Conservation (phyloP, 2,329 filamentous ascomycete species). For the Botrytis paeoniae region DNA sequence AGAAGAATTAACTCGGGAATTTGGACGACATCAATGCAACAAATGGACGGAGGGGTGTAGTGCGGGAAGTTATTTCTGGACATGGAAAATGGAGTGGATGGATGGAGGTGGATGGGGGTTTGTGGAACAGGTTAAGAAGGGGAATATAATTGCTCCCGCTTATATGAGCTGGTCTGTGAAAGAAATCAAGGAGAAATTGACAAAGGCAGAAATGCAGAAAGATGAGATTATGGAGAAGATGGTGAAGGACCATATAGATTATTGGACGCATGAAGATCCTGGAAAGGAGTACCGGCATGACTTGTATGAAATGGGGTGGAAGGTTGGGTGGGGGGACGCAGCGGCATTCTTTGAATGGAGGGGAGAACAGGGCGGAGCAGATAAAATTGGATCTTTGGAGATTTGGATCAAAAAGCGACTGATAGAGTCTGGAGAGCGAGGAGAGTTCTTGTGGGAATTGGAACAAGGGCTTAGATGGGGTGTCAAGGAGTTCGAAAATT, state of each 20-base stretch:
- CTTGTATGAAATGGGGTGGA: constrained; percentile 54
- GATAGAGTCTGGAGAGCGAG: constrained; percentile 48
- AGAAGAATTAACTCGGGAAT: constrained; percentile 43
- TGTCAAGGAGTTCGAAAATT: constrained; percentile 37
- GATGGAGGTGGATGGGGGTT: constrained; percentile 61
- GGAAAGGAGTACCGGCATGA: constrained; percentile 50
- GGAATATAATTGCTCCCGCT: constrained; percentile 43
- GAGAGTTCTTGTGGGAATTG: constrained; percentile 43
- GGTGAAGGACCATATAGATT: constrained; percentile 45
- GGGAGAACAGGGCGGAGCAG: constrained; percentile 41
- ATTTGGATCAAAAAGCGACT: constrained; percentile 57
- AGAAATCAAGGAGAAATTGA: constrained; percentile 41
- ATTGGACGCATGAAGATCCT: constrained; percentile 48
- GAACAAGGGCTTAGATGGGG: constrained; percentile 42
- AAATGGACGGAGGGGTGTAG: constrained; percentile 47
- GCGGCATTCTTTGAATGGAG: constrained; percentile 48
- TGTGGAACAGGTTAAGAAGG: constrained; percentile 47
- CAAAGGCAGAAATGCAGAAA: constrained; percentile 42
- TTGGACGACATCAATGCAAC: constrained; percentile 48
- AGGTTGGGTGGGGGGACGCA: constrained; percentile 54
- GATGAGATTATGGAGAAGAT: constrained; percentile 40
- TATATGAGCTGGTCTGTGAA: constrained; percentile 40
- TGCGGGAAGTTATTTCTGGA: constrained; percentile 58
- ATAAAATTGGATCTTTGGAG: constrained; percentile 56
- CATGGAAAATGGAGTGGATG: constrained; percentile 58